Percentiles rank a stretch among this genome's conserved stretches.
These are phyloP conservation scores for Xylaria sp. DNA, from an alignment of 2,329 filamentous ascomycete species.

Conservation along the genomic window DNA sequence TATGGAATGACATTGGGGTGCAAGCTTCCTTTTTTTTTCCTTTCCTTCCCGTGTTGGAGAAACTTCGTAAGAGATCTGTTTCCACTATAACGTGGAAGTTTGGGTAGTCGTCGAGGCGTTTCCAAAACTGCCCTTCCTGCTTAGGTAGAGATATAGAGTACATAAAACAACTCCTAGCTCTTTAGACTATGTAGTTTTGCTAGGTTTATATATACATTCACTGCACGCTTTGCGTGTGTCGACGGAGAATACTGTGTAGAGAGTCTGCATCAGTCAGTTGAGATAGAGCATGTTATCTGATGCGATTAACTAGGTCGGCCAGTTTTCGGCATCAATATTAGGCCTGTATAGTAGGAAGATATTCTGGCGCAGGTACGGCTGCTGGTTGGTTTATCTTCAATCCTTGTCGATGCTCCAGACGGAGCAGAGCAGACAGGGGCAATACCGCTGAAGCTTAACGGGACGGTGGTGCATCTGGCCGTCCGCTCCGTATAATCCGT, in stretches of 20 bases:
- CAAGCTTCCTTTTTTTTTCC: neutral
- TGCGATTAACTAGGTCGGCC: neutral
- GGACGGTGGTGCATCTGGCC: slow-evolving; percentile 37
- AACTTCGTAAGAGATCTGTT: too few species aligned
- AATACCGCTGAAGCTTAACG: slow-evolving; percentile 5
- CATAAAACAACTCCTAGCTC: neutral
- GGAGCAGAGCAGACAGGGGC: too few species aligned
- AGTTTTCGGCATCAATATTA: neutral
- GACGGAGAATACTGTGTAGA: neutral
- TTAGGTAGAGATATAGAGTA: neutral
- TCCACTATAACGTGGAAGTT: neutral
- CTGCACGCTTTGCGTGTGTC: neutral
- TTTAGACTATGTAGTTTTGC: neutral
- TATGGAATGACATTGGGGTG: neutral
- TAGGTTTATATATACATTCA: neutral
- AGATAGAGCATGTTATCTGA: neutral
- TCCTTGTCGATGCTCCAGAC: neutral
- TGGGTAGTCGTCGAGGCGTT: neutral
- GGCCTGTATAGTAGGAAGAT: neutral
- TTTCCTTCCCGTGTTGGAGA: neutral
- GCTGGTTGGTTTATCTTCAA: neutral
- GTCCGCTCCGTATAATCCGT: slow-evolving; percentile 43
- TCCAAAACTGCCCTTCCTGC: neutral
- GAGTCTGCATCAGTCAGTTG: neutral
- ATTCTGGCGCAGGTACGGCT: neutral